Evolutionary conservation across 164 flowering plant genomes (phyloP).

Genomic region (Cinnamomum micranthum): DNA sequence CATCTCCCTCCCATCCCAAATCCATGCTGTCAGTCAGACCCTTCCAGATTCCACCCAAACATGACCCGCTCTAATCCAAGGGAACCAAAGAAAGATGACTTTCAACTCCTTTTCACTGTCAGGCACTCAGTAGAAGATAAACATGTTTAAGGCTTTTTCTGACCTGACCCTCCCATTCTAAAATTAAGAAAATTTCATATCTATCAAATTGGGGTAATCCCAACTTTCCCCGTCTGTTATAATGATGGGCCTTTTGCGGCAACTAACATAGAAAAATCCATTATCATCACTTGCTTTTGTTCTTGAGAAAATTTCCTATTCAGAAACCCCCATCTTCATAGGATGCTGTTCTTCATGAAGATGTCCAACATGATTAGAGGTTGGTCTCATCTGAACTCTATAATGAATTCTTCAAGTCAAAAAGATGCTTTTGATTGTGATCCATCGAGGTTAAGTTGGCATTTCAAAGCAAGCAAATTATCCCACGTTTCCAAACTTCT

Average conservation of each 20-base stretch:
- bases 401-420: neutral
- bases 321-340: neutral
- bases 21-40: neutral
- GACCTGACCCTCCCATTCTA: no score
- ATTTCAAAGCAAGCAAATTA: neutral
- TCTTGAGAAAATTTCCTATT: no score
- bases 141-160: neutral
- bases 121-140: neutral
- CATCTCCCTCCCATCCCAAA: neutral
- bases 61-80: neutral
- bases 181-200: no score
- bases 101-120: neutral
- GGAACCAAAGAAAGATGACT: neutral
- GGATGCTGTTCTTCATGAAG: neutral
- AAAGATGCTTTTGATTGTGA: slow-evolving; percentile 8
- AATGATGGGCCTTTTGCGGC: no score
- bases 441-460: slow-evolving; percentile 9
- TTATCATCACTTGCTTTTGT: no score
- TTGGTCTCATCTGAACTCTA: neutral
- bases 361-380: neutral
- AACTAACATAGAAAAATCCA: no score
- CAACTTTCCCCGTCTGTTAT: no score
- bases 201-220: no score
- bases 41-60: neutral
- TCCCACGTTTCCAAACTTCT: neutral